Evolutionary conservation across 164 flowering plant genomes (phyloP), one percentile per base, ranked within the genome.

Genomic region (Dillenia turbinata): DNA sequence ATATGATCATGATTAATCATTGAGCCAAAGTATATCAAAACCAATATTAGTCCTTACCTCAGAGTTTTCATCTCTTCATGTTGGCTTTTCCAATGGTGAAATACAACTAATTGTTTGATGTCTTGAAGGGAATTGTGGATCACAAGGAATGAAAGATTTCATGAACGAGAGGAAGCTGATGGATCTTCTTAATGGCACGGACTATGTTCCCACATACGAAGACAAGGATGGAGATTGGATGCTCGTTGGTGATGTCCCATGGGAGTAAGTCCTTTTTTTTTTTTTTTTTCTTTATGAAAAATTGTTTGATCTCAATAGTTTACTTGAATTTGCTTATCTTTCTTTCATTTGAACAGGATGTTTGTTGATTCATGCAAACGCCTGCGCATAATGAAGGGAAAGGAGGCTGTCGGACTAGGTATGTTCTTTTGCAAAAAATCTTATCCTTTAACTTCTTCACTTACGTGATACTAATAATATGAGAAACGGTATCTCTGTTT

Each of bases 151-250:
- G 88, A 82, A 79, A 71, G 93, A 87, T 65, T 90, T 85, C 83
- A 85, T 84, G 90, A 90, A 85, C 24, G 92, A 84, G 74, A 80
- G 85, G 70, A 91, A 85, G 75, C 69, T 89, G 69, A 83, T 83
- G 81, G 96, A 87, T 72, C 78, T 85, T 19, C 61, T 89, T 73
- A 85, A 78, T 49, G 77, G 84, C 17, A 79, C 94, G 17, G 96
- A 89, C 45, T 89, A 83, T 63, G 90, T 89, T 22, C 90, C 92
- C 0, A 85, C 93, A 2, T 90, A 84, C 55, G 88, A 90, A 73
- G 96, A 90, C 70, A 90, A 85, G 72, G 96, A 90, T 63, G 92
- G 96, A 13, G 96, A 90, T 47, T 86, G 96, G 94, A 87, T 90
- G 92, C 90, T 87, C 9, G 90, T 90, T 8, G 93, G 96, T 7